phyloP scores from a whole-genome alignment of 371 early-diverging fungal genomes.

The Rhizopus stolonifer region DNA sequence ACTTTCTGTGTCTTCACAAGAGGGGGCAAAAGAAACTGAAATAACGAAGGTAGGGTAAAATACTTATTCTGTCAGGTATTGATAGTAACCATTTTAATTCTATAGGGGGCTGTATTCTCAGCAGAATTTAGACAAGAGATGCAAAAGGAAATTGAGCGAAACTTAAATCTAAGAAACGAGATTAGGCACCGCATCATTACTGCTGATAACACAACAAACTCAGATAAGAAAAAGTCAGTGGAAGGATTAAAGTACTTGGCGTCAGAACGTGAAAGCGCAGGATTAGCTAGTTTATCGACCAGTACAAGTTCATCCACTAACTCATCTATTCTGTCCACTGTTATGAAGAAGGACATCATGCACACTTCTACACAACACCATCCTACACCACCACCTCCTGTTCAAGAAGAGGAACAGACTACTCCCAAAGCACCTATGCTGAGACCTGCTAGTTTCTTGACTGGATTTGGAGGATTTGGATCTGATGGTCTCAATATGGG shows the following conservation, averaged over 20 bases:
- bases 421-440: conserved; percentile 21
- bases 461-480: conserved; percentile 41
- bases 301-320: conserved; percentile 30
- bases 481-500: conserved; percentile 26
- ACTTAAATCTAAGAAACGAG: conserved; percentile 42
- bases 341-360: conserved; percentile 21
- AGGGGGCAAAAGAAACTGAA: conserved; percentile 40
- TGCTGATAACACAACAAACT: conserved; percentile 30
- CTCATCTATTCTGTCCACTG: conserved; percentile 23
- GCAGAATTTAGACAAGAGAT: conserved; percentile 55
- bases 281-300: conserved; percentile 25
- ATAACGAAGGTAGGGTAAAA: conserved; percentile 39
- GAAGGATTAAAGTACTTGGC: conserved; percentile 55
- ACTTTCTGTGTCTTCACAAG: conserved; percentile 16
- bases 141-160: conserved; percentile 55
- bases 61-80: no score
- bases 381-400: not conserved
- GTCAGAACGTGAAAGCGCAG: conserved; percentile 37
- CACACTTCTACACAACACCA: conserved; percentile 5
- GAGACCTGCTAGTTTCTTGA: conserved; percentile 44
- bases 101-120: conserved; percentile 50
- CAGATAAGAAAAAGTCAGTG: conserved; percentile 39
- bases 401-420: not conserved
- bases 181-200: conserved; percentile 48
- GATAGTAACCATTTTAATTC: not conserved